These are phyloP conservation scores for Decorospora gaudefroyi DNA, from an alignment of 2,329 filamentous ascomycete genomes.

Conservation along the genomic window DNA sequence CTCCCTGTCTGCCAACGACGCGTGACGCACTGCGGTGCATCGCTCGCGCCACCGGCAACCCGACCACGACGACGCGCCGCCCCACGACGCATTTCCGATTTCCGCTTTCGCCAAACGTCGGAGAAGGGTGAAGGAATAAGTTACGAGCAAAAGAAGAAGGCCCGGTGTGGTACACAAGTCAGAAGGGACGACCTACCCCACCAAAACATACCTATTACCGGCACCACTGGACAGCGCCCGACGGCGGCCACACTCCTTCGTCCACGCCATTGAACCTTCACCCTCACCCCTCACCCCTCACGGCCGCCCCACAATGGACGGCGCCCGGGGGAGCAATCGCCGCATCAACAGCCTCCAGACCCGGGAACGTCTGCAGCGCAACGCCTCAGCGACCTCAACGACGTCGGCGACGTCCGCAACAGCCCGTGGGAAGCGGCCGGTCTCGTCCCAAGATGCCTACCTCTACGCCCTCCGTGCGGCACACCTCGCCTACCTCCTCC, in stretches of 20 bases:
- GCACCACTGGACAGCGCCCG: conserved; percentile 32
- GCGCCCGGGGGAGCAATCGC: conserved; percentile 41
- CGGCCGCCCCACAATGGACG: conserved; percentile 38
- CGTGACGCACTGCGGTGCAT: conserved; percentile 32
- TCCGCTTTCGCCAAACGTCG: conserved; percentile 3
- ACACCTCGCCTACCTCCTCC: conserved; percentile 89
- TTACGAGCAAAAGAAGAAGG: conserved; percentile 1
- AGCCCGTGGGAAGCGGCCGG: conserved; percentile 44
- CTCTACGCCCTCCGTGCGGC: conserved; percentile 87
- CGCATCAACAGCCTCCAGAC: conserved; percentile 52
- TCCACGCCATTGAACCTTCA: conserved; percentile 24
- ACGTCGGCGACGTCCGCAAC: too few species aligned
- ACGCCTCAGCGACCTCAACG: conserved; percentile 44
- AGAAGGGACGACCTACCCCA: conserved; percentile 29
- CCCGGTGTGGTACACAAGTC: conserved; percentile 1
- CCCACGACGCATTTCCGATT: conserved; percentile 9
- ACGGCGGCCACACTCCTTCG: conserved; percentile 16
- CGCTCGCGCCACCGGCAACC: conserved; percentile 37
- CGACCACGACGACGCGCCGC: conserved; percentile 23
- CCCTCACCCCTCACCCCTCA: too few species aligned
- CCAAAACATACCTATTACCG: conserved; percentile 21
- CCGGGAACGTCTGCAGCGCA: conserved; percentile 48
- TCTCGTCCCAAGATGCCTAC: conserved; percentile 76
- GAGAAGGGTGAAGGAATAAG: conserved; percentile 2
- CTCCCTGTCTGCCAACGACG: conserved; percentile 11